phyloP scores from a whole-genome alignment of 1,139 yeast species.

The Candida smagusa region DNA sequence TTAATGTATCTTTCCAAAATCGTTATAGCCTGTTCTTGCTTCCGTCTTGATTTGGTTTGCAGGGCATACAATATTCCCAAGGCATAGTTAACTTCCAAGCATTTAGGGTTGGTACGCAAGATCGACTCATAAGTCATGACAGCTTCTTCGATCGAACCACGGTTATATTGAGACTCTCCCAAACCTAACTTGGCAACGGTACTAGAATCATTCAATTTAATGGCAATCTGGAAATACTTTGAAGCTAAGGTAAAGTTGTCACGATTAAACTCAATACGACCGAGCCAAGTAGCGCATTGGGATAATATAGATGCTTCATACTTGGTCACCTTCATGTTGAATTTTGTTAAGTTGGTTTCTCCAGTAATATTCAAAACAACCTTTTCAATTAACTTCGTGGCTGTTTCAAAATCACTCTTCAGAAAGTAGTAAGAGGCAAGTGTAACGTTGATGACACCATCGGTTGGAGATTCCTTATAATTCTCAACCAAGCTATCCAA shows the following conservation, averaged over 20 bases:
- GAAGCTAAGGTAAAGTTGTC: conserved; percentile 68
- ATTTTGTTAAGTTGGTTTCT: conserved; percentile 24
- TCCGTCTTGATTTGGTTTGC: conserved; percentile 29
- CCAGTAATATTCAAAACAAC: conserved; percentile 42
- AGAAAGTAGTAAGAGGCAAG: conserved; percentile 58
- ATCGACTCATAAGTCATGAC: conserved; percentile 78
- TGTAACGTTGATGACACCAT: conserved; percentile 43
- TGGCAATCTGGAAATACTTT: conserved; percentile 68
- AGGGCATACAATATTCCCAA: conserved; percentile 71
- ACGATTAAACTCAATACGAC: conserved; percentile 63
- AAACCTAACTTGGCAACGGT: conserved; percentile 74
- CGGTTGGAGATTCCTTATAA: conserved; percentile 22
- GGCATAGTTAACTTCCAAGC: conserved; percentile 72
- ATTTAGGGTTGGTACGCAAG: conserved; percentile 62
- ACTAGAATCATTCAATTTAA: conserved; percentile 58
- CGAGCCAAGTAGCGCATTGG: conserved; percentile 87
- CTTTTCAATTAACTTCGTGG: conserved; percentile 53
- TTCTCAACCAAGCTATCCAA: conserved; percentile 30
- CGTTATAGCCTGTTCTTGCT: conserved; percentile 53
- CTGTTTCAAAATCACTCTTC: conserved; percentile 54
- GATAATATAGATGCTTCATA: conserved; percentile 48
- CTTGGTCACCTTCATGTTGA: conserved; percentile 21
- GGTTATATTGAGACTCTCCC: conserved; percentile 79
- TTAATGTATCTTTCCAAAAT: conserved; percentile 71
- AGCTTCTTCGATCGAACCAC: conserved; percentile 79